Evolutionary conservation across 169 alveolate genomes (phyloP).

Genomic region (Pseudocohnilembus persalinus): DNA sequence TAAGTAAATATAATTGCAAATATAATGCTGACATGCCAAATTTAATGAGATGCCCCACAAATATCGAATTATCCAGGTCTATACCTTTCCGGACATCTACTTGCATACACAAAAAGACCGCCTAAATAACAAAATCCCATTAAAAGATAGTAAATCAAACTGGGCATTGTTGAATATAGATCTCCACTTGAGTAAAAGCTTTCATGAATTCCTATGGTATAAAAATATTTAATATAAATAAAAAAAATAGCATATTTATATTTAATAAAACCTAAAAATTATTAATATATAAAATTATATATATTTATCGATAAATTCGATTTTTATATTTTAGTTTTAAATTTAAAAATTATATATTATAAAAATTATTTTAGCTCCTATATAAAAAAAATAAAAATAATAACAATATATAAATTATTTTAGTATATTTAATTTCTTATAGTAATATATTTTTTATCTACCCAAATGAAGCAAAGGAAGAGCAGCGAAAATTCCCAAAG

Average conservation of each 20-base stretch:
- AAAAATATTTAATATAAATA: conserved; percentile 9
- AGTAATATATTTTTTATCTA: no score
- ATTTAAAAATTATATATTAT: conserved; percentile 1
- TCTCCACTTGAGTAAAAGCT: not conserved
- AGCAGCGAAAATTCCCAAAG: conserved; percentile 49
- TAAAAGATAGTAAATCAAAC: conserved; percentile 20
- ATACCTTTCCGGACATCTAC: conserved; percentile 69
- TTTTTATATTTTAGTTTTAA: no score
- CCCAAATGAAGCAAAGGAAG: conserved; percentile 31
- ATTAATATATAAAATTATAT: no score
- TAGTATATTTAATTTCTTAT: no score
- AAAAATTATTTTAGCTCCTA: conserved; percentile 1
- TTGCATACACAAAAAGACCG: conserved; percentile 50
- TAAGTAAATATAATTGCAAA: conserved; percentile 53
- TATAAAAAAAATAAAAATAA: no score
- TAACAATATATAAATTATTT: no score
- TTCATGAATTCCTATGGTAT: not conserved
- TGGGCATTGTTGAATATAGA: not conserved
- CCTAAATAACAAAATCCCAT: conserved; percentile 38
- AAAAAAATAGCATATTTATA: no score
- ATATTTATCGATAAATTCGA: no score
- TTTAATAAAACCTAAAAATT: not conserved
- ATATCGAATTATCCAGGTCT: conserved; percentile 72
- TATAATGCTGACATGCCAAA: conserved; percentile 58
- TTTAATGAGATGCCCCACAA: conserved; percentile 66